Percentiles rank a stretch among this genome's conserved stretches.
Evolutionary conservation across 2,329 filamentous ascomycete species (phyloP).

Genomic region (Rutstroemia sp.): DNA sequence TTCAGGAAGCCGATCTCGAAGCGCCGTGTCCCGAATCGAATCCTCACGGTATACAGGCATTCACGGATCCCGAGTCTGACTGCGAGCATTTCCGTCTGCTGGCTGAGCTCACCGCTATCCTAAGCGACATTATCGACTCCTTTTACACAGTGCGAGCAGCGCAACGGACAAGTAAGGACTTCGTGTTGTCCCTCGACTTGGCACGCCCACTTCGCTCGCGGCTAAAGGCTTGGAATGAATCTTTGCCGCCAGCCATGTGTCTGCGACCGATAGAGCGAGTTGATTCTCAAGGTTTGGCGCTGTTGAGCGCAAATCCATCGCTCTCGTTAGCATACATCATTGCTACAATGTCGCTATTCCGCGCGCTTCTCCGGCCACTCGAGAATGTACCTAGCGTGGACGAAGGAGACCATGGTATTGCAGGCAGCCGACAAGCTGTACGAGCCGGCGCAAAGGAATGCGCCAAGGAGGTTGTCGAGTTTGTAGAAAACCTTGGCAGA

Average conservation of each 20-base stretch:
- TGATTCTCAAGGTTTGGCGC: conserved; percentile 20
- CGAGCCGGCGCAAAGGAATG: conserved; percentile 27
- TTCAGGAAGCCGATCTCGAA: conserved; percentile 23
- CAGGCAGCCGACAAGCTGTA: conserved; percentile 18
- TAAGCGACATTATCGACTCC: conserved; percentile 29
- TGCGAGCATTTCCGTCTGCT: conserved; percentile 26
- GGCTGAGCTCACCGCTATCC: conserved; percentile 27
- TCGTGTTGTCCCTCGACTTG: conserved; percentile 26
- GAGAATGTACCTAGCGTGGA: conserved; percentile 22
- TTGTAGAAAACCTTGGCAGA: conserved; percentile 24
- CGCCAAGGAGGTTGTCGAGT: conserved; percentile 29
- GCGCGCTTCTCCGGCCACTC: conserved; percentile 29
- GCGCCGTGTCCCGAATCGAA: conserved; percentile 14
- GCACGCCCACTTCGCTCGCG: conserved; percentile 23
- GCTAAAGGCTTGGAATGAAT: conserved; percentile 29
- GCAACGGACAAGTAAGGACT: conserved; percentile 25
- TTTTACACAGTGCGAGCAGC: conserved; percentile 29
- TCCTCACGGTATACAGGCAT: conserved; percentile 15
- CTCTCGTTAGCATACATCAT: conserved; percentile 30
- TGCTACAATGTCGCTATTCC: conserved; percentile 31
- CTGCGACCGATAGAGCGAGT: conserved; percentile 18
- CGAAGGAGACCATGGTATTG: conserved; percentile 16
- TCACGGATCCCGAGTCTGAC: conserved; percentile 21
- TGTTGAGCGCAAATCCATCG: conserved; percentile 27
- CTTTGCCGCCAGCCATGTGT: conserved; percentile 22